A percentile compares a stretch with the other conserved stretches of the same genome.
Conservation (phyloP, 225 moss, liverwort and hornwort species). For the Antitrichia curtipendula region DNA sequence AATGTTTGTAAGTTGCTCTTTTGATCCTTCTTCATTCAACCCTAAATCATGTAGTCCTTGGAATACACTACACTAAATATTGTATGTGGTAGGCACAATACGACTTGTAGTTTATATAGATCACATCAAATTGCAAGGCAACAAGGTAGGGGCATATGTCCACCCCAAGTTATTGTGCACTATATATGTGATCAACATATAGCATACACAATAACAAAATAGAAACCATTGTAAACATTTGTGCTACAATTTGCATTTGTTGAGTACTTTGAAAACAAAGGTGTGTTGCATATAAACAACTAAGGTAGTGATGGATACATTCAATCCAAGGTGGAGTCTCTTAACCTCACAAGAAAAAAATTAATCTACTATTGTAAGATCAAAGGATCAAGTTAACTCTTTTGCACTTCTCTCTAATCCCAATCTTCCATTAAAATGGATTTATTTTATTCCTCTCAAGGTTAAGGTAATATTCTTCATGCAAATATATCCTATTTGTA, state of each 20-base stretch:
- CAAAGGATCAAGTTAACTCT: not conserved
- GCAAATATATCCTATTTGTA: not conserved
- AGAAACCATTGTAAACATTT: not conserved
- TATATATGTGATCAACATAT: not conserved
- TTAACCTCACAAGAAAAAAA: not conserved
- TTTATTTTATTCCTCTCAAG: not conserved
- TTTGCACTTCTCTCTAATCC: not conserved
- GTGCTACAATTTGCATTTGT: accelerated
- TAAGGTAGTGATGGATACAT: not conserved
- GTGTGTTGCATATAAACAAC: not conserved
- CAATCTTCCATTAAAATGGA: not conserved
- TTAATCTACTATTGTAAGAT: not conserved
- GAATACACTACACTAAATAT: not conserved
- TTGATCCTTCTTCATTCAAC: not conserved
- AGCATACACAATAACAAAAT: not conserved
- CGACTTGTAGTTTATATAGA: accelerated
- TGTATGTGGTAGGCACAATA: not conserved
- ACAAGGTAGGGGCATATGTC: not conserved
- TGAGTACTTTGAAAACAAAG: not conserved
- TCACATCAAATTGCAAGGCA: not conserved
- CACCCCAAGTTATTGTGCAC: not conserved
- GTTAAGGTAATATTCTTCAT: not conserved
- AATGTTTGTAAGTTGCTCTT: not conserved
- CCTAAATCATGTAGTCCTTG: not conserved
- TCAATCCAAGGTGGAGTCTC: not conserved